A percentile compares a stretch with the other conserved stretches of the same genome.
Evolutionary conservation across 2,329 filamentous ascomycete genomes (phyloP).

Genomic region (Paradendryphiella salina): DNA sequence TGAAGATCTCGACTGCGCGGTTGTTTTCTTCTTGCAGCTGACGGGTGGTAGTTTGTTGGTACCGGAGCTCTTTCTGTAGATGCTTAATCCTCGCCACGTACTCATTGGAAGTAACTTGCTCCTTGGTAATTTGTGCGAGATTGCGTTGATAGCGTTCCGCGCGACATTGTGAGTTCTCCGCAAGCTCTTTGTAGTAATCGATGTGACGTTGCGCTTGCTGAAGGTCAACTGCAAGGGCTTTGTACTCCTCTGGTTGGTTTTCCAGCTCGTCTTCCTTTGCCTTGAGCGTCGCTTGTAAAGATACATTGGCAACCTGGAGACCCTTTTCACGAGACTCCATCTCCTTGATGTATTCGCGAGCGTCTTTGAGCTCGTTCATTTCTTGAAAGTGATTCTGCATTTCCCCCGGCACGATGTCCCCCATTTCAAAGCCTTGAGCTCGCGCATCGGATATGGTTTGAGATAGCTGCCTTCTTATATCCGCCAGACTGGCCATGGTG

Average conservation of each 20-base stretch:
- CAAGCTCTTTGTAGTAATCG: conserved; percentile 15
- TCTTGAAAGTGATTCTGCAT: conserved; percentile 16
- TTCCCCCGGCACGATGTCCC: conserved; percentile 20
- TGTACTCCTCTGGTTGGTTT: conserved; percentile 19
- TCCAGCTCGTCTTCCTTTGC: conserved; percentile 20
- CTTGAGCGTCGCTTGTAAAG: conserved; percentile 13
- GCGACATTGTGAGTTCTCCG: conserved; percentile 11
- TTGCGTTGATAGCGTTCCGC: conserved; percentile 19
- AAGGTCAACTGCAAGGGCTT: conserved; percentile 22
- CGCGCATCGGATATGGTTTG: conserved; percentile 16
- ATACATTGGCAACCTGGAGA: conserved; percentile 11
- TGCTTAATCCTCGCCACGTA: conserved; percentile 10
- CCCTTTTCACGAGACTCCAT: conserved; percentile 16
- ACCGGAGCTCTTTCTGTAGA: conserved; percentile 12
- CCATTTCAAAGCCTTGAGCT: conserved; percentile 17
- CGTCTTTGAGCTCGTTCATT: conserved; percentile 16
- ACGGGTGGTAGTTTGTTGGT: conserved; percentile 9
- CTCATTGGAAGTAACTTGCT: conserved; percentile 3
- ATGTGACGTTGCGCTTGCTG: conserved; percentile 18
- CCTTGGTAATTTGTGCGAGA: conserved; percentile 5
- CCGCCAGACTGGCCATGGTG: conserved; percentile 17
- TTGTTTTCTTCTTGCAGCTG: conserved; percentile 20
- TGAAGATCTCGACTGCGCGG: conserved; percentile 7
- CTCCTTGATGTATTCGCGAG: conserved; percentile 22
- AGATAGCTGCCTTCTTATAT: conserved; percentile 21